Evolutionary conservation across 202 grass and related monocot species (phyloP), one percentile per base, ranked within the genome.

Genomic region (Thinopyrum obtusiflorum): DNA sequence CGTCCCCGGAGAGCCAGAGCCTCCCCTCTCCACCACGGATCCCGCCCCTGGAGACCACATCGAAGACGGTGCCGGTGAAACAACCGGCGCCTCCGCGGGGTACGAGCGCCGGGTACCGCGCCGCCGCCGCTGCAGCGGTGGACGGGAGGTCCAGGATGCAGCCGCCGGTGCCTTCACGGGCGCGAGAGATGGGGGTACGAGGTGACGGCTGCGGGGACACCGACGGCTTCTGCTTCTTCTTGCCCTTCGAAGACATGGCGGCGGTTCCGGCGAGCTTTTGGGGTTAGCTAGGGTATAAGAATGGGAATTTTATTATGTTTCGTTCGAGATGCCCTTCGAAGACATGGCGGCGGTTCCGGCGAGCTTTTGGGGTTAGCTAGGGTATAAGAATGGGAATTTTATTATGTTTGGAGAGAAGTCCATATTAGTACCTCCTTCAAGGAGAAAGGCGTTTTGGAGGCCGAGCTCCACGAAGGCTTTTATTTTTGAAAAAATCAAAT

Each of bases 1-100:
- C 88, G 68, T 61, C 29, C 78, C 90, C 88, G 21, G 89, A 93
- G 71, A 98, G 84, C 93, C 89, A 98, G 40, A 93, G 86, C 79
- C 28, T 92, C 77, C 75, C 68, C 17, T 76, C 53, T 51, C 40
- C 64, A 72, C 76, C 71, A 37, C 36, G 21, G 76, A 18, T 87
- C 35, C 27, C 61, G 17, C 84, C 65, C 53, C 89, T 90, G 59
- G 85, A 69, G 29, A 40, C 91, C 6, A 81, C 88, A 25, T 90
- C 86, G 21, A 79, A 24, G 15, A 95, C 77, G 31, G 73, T 61
- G 1, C 91, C 95, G 13, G 46, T 72, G 60, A 98, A 93, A 75
- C 78, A 81, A 11, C 86, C 82, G 10, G 25, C 78, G 25, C 87
- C 84, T 49, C 78, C 61, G 21, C 74, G 63, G 13, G 90, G 84